Conservation (phyloP, 129 eudicot genomes). For the Chrysanthemum seticuspe region DNA sequence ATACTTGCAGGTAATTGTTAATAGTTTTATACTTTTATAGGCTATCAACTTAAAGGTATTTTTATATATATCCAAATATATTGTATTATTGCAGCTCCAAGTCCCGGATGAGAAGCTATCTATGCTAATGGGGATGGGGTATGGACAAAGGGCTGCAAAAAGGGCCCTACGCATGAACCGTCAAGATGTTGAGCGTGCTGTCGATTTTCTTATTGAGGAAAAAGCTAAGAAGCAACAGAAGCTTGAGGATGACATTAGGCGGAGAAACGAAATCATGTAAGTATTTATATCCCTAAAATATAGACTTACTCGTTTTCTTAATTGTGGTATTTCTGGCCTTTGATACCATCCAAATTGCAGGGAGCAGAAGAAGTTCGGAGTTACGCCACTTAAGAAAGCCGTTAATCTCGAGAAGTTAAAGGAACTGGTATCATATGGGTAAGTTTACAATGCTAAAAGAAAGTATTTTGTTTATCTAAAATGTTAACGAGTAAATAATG, state of each 20-base stretch:
- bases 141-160: conserved; percentile 63
- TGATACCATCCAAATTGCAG: conserved; percentile 36
- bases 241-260: conserved; percentile 52
- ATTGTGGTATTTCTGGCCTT: neutral
- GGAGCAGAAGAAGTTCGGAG: conserved; percentile 89
- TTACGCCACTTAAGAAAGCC: conserved; percentile 71
- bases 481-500: too few species aligned
- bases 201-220: conserved; percentile 76
- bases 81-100: conserved; percentile 60
- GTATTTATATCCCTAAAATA: conserved; percentile 14
- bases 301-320: conserved; percentile 1
- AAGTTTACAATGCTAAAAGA: conserved; percentile 19
- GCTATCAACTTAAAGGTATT: neutral
- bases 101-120: conserved; percentile 82
- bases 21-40: neutral
- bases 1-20: conserved; percentile 50
- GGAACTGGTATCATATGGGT: conserved; percentile 71
- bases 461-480: too few species aligned
- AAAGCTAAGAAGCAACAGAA: conserved; percentile 50
- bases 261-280: conserved; percentile 63
- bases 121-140: conserved; percentile 86
- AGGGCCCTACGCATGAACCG: conserved; percentile 81
- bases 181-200: conserved; percentile 68
- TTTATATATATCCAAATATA: neutral
- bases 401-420: conserved; percentile 69